Evolutionary conservation across 2,329 filamentous ascomycete species (phyloP).

Genomic region (Alternaria angustiovoidea): DNA sequence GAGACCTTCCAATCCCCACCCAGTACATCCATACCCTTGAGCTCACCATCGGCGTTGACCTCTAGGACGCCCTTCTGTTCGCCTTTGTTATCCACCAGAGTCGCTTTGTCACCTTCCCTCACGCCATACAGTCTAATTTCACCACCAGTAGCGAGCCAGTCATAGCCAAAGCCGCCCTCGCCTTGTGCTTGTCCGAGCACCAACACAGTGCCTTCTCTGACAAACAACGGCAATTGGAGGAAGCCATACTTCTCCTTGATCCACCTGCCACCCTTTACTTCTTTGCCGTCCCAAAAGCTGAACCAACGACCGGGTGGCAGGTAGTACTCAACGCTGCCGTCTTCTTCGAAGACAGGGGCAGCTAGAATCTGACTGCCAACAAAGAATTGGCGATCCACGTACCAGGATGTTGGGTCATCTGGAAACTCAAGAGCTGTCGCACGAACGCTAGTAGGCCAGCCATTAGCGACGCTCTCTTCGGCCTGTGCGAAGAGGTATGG

Average conservation of each 20-base stretch:
- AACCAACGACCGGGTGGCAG: slow-evolving; percentile 63
- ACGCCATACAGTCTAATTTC: slow-evolving; percentile 51
- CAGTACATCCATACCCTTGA: slow-evolving; percentile 40
- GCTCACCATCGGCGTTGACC: slow-evolving; percentile 37
- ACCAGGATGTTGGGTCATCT: slow-evolving; percentile 72
- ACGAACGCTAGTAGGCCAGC: slow-evolving; percentile 67
- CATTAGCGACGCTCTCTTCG: slow-evolving; percentile 59
- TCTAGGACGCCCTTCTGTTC: slow-evolving; percentile 41
- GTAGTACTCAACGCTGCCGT: slow-evolving; percentile 72
- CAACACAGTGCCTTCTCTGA: slow-evolving; percentile 52
- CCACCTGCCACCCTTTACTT: slow-evolving; percentile 55
- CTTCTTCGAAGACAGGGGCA: slow-evolving; percentile 70
- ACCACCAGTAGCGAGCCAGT: slow-evolving; percentile 51
- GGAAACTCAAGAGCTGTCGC: slow-evolving; percentile 76
- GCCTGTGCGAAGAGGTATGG: slow-evolving; percentile 66
- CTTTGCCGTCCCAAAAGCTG: slow-evolving; percentile 57
- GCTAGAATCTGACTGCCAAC: slow-evolving; percentile 71
- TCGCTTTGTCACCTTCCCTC: slow-evolving; percentile 45
- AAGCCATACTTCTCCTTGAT: slow-evolving; percentile 53
- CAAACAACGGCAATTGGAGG: slow-evolving; percentile 52
- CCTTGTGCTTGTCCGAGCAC: slow-evolving; percentile 52
- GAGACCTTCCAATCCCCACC: slow-evolving; percentile 49
- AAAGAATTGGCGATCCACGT: slow-evolving; percentile 76
- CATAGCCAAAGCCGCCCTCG: slow-evolving; percentile 50
- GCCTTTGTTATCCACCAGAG: slow-evolving; percentile 47